Conservation (phyloP, 2,329 filamentous ascomycete genomes). For the Sporothrix inflata region DNA sequence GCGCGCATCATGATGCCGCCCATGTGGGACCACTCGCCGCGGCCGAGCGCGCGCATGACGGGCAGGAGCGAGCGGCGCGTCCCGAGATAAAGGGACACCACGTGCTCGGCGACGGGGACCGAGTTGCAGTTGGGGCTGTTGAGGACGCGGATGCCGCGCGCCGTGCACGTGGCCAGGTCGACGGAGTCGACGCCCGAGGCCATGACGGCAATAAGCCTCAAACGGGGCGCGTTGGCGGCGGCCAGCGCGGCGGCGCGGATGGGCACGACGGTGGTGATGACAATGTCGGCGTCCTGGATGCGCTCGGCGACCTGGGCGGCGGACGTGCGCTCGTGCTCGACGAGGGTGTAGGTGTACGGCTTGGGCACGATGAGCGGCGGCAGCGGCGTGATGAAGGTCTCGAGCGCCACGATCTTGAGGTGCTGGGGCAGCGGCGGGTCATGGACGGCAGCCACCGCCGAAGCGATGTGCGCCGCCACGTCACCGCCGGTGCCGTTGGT, state of each 20-base stretch:
- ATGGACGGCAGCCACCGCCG: not conserved
- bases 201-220: constrained; percentile 39
- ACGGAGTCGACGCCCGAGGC: constrained; percentile 40
- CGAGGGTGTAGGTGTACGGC: constrained; percentile 40
- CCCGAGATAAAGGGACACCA: constrained; percentile 37
- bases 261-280: constrained; percentile 42
- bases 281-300: constrained; percentile 44
- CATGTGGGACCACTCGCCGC: constrained; percentile 34
- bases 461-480: not conserved
- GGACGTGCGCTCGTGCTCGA: constrained; percentile 37
- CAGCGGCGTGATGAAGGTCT: constrained; percentile 41
- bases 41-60: constrained; percentile 38
- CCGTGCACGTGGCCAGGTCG: constrained; percentile 36
- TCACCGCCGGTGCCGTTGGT: not conserved
- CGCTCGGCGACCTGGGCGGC: constrained; percentile 38
- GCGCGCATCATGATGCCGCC: constrained; percentile 34
- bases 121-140: constrained; percentile 41
- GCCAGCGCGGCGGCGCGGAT: constrained; percentile 37
- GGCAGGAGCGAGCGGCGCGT: constrained; percentile 43
- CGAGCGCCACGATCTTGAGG: constrained; percentile 42
- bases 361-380: constrained; percentile 37
- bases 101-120: constrained; percentile 39
- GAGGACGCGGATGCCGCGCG: constrained; percentile 39
- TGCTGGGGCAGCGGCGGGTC: constrained; percentile 34
- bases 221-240: constrained; percentile 36